These are phyloP conservation scores for Draba incana DNA, from an alignment of 345 rosid genomes.

Conservation along the genomic window DNA sequence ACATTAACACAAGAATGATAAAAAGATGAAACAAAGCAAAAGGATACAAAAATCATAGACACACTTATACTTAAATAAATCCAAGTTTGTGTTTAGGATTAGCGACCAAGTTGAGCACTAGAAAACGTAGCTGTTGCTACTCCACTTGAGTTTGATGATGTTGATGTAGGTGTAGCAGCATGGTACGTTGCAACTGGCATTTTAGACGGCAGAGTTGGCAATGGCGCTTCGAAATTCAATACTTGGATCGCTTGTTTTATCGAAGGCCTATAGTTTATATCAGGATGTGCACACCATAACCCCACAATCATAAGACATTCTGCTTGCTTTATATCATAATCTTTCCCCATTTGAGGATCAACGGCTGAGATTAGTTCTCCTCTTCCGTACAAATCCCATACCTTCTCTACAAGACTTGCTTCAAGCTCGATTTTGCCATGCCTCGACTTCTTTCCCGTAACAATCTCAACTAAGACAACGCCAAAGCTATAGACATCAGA, in stretches of 20 bases:
- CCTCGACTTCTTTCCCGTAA: conserved; percentile 42
- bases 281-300: conserved; percentile 63
- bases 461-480: conserved; percentile 44
- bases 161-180: conserved; percentile 23
- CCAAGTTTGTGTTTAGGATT: background rate
- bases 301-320: conserved; percentile 50
- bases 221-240: conserved; percentile 42
- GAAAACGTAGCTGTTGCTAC: conserved; percentile 16
- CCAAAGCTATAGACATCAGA: conserved; percentile 49
- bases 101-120: conserved; percentile 20
- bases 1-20: background rate
- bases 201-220: conserved; percentile 48
- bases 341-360: conserved; percentile 38
- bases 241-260: conserved; percentile 53
- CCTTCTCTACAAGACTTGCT: conserved; percentile 16
- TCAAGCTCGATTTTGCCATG: conserved; percentile 48
- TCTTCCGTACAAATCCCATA: conserved; percentile 32
- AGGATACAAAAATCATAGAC: too few species aligned
- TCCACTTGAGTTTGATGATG: conserved; percentile 24
- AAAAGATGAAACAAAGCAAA: background rate
- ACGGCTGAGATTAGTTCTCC: conserved; percentile 31
- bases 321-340: conserved; percentile 43
- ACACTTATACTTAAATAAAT: too few species aligned
- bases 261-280: conserved; percentile 42
- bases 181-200: conserved; percentile 45